phyloP scores from a whole-genome alignment of 192 early-diverging fungal species.

The Coemansia biformis region DNA sequence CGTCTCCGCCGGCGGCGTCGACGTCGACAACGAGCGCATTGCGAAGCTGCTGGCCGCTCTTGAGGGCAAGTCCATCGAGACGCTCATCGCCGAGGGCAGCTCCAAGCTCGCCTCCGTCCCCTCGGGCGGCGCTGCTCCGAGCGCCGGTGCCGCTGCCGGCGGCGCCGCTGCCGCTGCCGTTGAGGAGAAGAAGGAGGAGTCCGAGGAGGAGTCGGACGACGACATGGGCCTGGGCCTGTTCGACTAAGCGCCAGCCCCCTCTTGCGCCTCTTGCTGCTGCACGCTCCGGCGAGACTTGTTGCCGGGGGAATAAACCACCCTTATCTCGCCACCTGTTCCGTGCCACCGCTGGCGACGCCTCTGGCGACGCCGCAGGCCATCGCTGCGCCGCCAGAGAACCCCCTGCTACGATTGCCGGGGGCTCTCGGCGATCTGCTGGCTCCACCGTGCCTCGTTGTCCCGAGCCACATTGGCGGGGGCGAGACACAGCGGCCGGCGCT shows the following conservation, averaged over 20 bases:
- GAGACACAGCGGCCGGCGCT: no score
- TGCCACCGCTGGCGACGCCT: no score
- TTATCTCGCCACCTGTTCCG: no score
- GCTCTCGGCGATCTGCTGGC: no score
- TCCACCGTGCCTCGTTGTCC: no score
- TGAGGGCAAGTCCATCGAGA: conserved; percentile 81
- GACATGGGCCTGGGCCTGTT: conserved; percentile 99
- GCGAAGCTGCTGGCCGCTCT: conserved; percentile 74
- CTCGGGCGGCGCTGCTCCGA: conserved; percentile 76
- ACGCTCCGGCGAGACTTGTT: no score
- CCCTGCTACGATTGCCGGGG: no score
- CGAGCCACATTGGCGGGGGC: no score
- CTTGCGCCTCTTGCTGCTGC: background rate
- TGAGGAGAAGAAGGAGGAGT: conserved; percentile 52
- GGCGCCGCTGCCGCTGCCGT: conserved; percentile 61
- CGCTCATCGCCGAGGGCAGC: conserved; percentile 89
- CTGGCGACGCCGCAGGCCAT: no score
- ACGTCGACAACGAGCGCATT: conserved; percentile 79
- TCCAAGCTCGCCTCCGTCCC: conserved; percentile 92
- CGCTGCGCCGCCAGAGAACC: no score
- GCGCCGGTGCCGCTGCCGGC: conserved; percentile 60
- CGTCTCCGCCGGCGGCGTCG: conserved; percentile 85
- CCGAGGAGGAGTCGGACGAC: conserved; percentile 86
- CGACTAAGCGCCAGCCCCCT: conserved; percentile 70
- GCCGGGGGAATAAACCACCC: no score